Percentiles rank a stretch among this genome's conserved stretches.
Conservation (phyloP, 306 rosid genomes). For the Parietaria judaica region DNA sequence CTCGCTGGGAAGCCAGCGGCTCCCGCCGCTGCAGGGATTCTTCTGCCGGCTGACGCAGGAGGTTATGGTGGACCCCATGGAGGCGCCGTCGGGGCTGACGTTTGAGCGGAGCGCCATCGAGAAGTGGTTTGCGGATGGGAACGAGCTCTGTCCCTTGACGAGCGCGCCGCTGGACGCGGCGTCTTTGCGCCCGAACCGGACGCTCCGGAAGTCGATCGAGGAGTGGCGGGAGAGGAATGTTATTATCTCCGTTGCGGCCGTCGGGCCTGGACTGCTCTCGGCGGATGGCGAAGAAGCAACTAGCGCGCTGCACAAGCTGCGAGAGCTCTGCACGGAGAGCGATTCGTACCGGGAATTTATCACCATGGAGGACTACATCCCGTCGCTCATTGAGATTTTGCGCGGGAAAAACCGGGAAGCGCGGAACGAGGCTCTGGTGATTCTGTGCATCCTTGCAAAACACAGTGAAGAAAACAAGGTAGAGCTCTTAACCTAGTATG, state of each 20-base stretch:
- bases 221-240: constrained; percentile 68
- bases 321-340: constrained; percentile 38
- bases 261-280: constrained; percentile 37
- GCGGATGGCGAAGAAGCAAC: constrained; percentile 35
- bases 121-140: constrained; percentile 58
- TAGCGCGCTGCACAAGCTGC: constrained; percentile 31
- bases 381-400: constrained; percentile 46
- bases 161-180: constrained; percentile 36
- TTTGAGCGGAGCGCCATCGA: constrained; percentile 63
- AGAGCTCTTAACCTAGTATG: neutral
- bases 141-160: constrained; percentile 46
- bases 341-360: constrained; percentile 53
- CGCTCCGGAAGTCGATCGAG: constrained; percentile 51
- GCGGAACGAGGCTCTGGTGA: constrained; percentile 37
- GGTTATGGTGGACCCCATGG: constrained; percentile 78
- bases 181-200: constrained; percentile 48
- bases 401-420: constrained; percentile 41
- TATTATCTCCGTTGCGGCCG: constrained; percentile 37
- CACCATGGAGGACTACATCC: constrained; percentile 44
- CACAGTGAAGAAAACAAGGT: constrained; percentile 56
- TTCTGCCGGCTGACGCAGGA: constrained; percentile 38
- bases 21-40: constrained; percentile 43
- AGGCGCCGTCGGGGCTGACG: constrained; percentile 49
- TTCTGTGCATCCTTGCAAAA: constrained; percentile 44
- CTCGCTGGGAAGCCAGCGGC: constrained; percentile 39